These are phyloP conservation scores for Yarrowia galli DNA, from an alignment of 1,139 yeast species.

Conservation along the genomic window DNA sequence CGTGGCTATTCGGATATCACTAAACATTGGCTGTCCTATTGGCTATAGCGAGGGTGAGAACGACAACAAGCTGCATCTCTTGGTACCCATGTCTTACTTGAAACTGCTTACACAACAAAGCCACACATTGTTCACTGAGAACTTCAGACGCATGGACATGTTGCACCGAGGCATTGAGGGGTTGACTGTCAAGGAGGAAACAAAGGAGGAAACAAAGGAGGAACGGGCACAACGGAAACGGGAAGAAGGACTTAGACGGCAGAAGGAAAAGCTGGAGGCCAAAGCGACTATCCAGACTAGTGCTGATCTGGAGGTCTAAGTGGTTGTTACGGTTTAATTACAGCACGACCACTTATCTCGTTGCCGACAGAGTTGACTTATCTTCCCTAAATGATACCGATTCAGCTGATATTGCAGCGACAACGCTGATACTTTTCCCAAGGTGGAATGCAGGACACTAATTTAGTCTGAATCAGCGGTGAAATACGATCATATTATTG, in stretches of 20 bases:
- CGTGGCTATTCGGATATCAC: conserved; percentile 79
- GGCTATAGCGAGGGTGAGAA: conserved; percentile 55
- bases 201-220: conserved; percentile 57
- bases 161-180: conserved; percentile 56
- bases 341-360: too few relatives aligned
- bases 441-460: too few relatives aligned
- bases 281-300: too few relatives aligned
- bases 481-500: too few relatives aligned
- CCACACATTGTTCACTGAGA: conserved; percentile 67
- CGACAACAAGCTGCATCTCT: conserved; percentile 49
- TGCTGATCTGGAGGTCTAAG: too few relatives aligned
- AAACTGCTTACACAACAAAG: conserved; percentile 57
- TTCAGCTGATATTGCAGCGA: too few relatives aligned
- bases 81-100: conserved; percentile 62
- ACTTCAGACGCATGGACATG: conserved; percentile 61
- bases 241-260: conserved; percentile 64
- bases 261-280: conserved; percentile 45
- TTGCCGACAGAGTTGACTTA: too few relatives aligned
- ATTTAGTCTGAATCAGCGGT: too few relatives aligned
- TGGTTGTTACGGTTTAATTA: too few relatives aligned
- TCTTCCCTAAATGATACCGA: too few relatives aligned
- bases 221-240: conserved; percentile 67
- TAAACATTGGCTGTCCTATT: conserved; percentile 75
- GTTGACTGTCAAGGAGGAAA: conserved; percentile 43
- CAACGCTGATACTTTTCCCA: too few relatives aligned